Conservation (phyloP, 345 rosid genomes). For the Hirschfeldia incana region DNA sequence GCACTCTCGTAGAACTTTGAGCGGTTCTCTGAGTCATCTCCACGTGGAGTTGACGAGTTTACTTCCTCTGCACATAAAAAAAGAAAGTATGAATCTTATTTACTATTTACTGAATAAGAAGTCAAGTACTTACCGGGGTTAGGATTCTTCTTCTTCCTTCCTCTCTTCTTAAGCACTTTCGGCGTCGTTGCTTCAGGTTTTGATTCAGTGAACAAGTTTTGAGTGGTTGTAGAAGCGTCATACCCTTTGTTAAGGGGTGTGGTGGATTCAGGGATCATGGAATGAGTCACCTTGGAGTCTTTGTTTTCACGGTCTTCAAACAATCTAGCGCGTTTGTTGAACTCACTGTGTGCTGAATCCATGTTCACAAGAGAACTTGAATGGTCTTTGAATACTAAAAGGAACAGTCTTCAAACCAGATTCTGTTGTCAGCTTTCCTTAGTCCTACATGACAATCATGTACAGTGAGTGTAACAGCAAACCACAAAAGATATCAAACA, state of each 20-base stretch:
- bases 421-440: constrained; percentile 59
- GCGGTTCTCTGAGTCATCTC: constrained; percentile 51
- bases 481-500: not conserved
- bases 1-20: constrained; percentile 73
- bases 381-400: constrained; percentile 29
- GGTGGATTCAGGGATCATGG: constrained; percentile 31
- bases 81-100: not conserved
- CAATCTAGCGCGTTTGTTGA: constrained; percentile 56
- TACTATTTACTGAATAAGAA: too few species aligned
- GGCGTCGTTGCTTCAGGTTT: constrained; percentile 42
- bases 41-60: constrained; percentile 40
- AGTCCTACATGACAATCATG: constrained; percentile 74
- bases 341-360: constrained; percentile 39
- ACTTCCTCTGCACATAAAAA: constrained; percentile 44
- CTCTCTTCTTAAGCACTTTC: constrained; percentile 53
- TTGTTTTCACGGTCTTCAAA: constrained; percentile 67
- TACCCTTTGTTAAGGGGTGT: constrained; percentile 38
- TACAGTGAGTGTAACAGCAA: constrained; percentile 60
- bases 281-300: constrained; percentile 40
- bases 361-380: constrained; percentile 32
- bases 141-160: constrained; percentile 64
- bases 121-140: constrained; percentile 70
- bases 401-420: constrained; percentile 66
- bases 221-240: constrained; percentile 47
- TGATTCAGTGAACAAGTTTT: constrained; percentile 50